Base-by-base conservation (phyloP, 139 green algal genomes). In the Yamagishiella unicocca region DNA sequence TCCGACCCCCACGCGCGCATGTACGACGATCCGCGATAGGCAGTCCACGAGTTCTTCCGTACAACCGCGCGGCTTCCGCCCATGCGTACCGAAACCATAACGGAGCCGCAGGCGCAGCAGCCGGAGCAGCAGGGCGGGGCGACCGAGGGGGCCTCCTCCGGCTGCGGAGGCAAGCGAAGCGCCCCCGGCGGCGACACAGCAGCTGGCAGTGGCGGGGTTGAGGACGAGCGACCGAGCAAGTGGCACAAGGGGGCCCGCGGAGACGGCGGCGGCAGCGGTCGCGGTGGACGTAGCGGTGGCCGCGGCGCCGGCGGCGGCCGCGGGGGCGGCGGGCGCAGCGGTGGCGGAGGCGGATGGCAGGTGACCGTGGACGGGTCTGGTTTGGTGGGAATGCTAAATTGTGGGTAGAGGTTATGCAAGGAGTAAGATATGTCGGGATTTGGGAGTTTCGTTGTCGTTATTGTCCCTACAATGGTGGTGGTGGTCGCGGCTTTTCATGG, bases 31-130 rank as follows among this genome's bases (percentile, higher is more conserved):
- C 17, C 50, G 14, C 12, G 14, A 12, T 17, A 89, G 80, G 84
- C 87, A 0, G 66, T 92, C 9, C 90, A 92, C 55, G 70, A 89
- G 42, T 94, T 93, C 61, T 84, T 93, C n/a, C 89, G 90, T 58
- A 55, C 61, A 17, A 82, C 89, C 27, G 29, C 79, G 50, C 81
- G 75, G 27, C 83, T 93, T 46, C 89, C 87, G 37, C 53, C 76
- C 9, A 42, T 93, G 62, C 25, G 38, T 1, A 92, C 87, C 12
- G 76, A 88, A 25, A 88, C 84, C 24, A 68, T 75, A 1, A 33
- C 50, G 2, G 35, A 9, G 33, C 42, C 29, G 45, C 42, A 31
- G n/a, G 19, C 55, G 12, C 24, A 58, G 68, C 67, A 72, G 61
- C 40, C 45, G 76, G 33, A 53, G 58, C 61, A 55, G 58, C 37